Evolutionary conservation across 305 asterid genomes (phyloP).

Genomic region (Solanum hybrid): DNA sequence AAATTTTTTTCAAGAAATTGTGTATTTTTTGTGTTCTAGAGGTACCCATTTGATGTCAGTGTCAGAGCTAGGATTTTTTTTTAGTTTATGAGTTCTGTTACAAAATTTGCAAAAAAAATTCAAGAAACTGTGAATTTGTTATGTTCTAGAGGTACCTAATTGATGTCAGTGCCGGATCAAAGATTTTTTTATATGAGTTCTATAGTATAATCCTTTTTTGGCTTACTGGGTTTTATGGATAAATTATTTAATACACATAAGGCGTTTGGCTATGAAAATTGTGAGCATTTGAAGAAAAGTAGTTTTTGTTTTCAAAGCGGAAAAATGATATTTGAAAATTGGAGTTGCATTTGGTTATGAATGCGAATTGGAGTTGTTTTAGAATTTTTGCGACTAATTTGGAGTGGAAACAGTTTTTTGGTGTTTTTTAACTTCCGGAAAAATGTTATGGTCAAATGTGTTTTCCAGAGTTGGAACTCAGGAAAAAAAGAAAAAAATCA

Average conservation of each 20-base stretch:
- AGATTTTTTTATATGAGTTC: neutral
- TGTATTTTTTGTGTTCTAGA: neutral
- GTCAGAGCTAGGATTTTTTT: neutral
- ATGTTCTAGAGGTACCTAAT: too few relatives aligned
- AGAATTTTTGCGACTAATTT: neutral
- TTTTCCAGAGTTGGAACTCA: neutral
- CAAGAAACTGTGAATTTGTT: too few relatives aligned
- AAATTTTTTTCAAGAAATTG: neutral
- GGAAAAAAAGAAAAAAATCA: neutral
- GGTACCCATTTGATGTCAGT: neutral
- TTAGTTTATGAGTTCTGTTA: too few relatives aligned
- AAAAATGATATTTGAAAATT: neutral
- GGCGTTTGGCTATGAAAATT: neutral
- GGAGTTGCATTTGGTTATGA: neutral
- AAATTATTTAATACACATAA: neutral
- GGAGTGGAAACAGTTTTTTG: too few relatives aligned
- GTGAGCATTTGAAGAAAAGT: neutral
- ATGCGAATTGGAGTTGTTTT: too few relatives aligned
- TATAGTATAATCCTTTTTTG: neutral
- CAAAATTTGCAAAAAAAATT: too few relatives aligned
- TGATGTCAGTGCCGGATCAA: too few relatives aligned
- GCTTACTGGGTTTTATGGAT: neutral
- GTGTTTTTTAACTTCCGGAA: neutral
- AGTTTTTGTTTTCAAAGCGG: too few relatives aligned
- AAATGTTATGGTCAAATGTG: neutral